Conservation (phyloP, 139 green algal genomes). For the Chlamydomonas incerta region DNA sequence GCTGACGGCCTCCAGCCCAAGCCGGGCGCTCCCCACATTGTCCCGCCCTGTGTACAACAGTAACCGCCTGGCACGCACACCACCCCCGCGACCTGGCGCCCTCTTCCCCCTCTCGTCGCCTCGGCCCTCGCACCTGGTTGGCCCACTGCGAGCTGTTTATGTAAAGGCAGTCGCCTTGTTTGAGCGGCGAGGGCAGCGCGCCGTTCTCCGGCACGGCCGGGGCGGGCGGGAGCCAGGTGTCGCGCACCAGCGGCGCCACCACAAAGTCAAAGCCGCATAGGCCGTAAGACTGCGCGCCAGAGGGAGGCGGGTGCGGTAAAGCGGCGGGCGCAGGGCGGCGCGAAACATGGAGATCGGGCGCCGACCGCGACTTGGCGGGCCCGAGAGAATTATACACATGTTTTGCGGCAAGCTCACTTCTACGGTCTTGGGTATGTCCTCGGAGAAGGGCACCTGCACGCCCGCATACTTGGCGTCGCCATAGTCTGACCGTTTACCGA, state of each 20-base stretch:
- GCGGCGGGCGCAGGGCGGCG: not conserved
- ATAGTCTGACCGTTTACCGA: constrained; percentile 88
- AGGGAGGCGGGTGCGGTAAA: not conserved
- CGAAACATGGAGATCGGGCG: not conserved
- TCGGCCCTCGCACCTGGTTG: constrained; percentile 24
- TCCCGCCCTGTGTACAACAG: too few relatives aligned
- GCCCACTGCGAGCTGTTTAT: constrained; percentile 63
- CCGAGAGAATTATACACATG: not conserved
- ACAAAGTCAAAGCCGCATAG: constrained; percentile 94
- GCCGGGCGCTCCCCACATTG: too few relatives aligned
- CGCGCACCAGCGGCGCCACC: constrained; percentile 79
- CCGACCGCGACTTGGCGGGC: too few relatives aligned
- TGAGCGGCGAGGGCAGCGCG: constrained; percentile 64
- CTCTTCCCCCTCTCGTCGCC: too few relatives aligned
- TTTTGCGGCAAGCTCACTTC: constrained; percentile 52
- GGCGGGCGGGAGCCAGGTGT: constrained; percentile 52
- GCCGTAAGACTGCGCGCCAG: constrained; percentile 17
- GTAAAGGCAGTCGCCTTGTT: constrained; percentile 76
- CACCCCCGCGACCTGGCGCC: too few relatives aligned
- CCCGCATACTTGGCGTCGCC: constrained; percentile 90
- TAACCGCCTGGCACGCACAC: too few relatives aligned
- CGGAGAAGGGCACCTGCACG: constrained; percentile 70
- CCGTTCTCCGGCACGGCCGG: constrained; percentile 23
- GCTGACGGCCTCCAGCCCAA: too few relatives aligned
- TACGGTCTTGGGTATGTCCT: constrained; percentile 72